Conservation (phyloP, 2,329 filamentous ascomycete genomes). For the Hymenoscyphus fraxineus region DNA sequence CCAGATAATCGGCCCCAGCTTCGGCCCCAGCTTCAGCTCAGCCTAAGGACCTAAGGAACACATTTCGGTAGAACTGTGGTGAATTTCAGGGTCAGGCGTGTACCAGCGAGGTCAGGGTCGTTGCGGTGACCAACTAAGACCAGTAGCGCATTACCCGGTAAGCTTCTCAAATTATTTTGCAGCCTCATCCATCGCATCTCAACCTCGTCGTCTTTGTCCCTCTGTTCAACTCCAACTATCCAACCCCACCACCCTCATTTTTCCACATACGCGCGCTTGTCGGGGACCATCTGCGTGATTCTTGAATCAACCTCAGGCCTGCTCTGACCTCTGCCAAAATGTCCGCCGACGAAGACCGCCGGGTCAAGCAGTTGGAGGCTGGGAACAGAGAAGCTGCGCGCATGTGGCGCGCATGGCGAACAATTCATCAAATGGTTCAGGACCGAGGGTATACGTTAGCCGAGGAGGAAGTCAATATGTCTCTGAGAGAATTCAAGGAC, state of each 20-base stretch:
- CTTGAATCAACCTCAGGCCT: not conserved
- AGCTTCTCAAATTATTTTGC: conserved; percentile 3
- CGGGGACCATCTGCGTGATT: not conserved
- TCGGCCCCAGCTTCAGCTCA: not conserved
- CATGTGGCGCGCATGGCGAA: conserved; percentile 92
- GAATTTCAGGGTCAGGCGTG: not conserved
- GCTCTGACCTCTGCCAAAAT: conserved; percentile 18
- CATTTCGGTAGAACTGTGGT: not conserved
- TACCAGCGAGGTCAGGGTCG: not conserved
- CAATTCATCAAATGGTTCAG: conserved; percentile 88
- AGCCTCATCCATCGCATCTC: conserved; percentile 4
- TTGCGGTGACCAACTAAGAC: not conserved
- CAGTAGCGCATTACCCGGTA: not conserved
- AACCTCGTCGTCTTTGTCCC: not conserved
- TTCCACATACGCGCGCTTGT: not conserved
- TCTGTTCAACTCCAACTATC: not conserved
- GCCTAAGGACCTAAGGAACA: not conserved
- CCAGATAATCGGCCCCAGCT: not conserved
- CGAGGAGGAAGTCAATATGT: conserved; percentile 83
- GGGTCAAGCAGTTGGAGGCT: conserved; percentile 32
- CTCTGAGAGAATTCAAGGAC: conserved; percentile 73
- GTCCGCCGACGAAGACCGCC: conserved; percentile 31
- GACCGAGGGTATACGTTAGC: conserved; percentile 91
- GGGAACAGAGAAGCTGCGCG: conserved; percentile 49
- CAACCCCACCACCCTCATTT: conserved; percentile 3